Percentiles rank a stretch among this genome's conserved stretches.
phyloP scores from a whole-genome alignment of 257 asterid genomes.

The Hygrophila difformis region DNA sequence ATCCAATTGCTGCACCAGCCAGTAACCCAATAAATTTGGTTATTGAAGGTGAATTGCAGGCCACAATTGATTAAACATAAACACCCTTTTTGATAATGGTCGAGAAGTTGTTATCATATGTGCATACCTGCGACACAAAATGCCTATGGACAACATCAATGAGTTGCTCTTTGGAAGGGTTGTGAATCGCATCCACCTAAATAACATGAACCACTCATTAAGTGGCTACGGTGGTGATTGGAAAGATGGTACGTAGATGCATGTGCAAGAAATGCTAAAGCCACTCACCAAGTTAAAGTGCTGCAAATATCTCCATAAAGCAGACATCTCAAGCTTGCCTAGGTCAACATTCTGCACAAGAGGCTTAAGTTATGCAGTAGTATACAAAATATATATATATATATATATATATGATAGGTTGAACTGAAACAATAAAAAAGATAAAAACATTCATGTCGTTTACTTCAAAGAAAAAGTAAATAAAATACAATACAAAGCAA shows the following conservation, averaged over 20 bases:
- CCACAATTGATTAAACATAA: background rate
- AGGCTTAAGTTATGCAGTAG: background rate
- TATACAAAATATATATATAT: too few relatives aligned
- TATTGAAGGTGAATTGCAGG: background rate
- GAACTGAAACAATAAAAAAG: background rate
- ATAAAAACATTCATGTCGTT: background rate
- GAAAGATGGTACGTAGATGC: background rate
- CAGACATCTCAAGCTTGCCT: slow-evolving; percentile 82
- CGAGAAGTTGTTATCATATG: background rate
- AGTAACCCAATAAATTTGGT: background rate
- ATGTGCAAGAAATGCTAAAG: background rate
- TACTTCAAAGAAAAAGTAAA: background rate
- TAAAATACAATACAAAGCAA: background rate
- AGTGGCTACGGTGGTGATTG: background rate
- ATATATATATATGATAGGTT: background rate
- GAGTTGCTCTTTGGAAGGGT: slow-evolving; percentile 82
- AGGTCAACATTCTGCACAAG: slow-evolving; percentile 62
- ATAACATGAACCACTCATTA: background rate
- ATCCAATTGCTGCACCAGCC: slow-evolving; percentile 67
- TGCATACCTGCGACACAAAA: slow-evolving; percentile 74
- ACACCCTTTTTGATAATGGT: too few relatives aligned
- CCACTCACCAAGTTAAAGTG: slow-evolving; percentile 86
- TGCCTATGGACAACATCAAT: slow-evolving; percentile 85
- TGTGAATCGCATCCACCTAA: slow-evolving; percentile 67
- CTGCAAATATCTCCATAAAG: slow-evolving; percentile 74